phyloP scores from a whole-genome alignment of 768 basidiomycete genomes.

The Lentinula detonsa region DNA sequence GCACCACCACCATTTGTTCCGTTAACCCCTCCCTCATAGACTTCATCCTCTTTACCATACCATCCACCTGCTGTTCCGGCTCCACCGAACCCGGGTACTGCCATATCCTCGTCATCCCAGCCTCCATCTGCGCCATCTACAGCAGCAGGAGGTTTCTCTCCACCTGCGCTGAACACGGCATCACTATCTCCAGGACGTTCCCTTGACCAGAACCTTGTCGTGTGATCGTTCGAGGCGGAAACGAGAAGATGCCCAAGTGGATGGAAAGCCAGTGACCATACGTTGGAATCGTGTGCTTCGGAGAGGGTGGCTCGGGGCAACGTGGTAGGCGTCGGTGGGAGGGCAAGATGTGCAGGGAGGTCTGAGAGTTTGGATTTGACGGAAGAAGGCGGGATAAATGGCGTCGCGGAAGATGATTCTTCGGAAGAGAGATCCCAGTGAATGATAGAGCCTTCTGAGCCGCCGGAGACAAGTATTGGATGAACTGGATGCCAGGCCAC shows the following conservation, averaged over 20 bases:
- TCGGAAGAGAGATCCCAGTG: conserved; percentile 87
- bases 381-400: conserved; percentile 15
- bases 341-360: conserved; percentile 11
- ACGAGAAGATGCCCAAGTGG: conserved; percentile 94
- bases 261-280: conserved; percentile 94
- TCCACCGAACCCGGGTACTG: conserved; percentile 71
- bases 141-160: conserved; percentile 70
- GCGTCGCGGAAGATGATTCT: conserved; percentile 29
- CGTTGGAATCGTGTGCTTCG: conserved; percentile 97
- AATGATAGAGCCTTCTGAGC: conserved; percentile 88
- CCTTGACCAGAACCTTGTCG: conserved; percentile 97
- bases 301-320: conserved; percentile 78
- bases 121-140: conserved; percentile 46
- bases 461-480: conserved; percentile 87
- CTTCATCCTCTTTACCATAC: conserved; percentile 17
- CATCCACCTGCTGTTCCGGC: conserved; percentile 23
- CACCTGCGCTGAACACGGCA: conserved; percentile 65
- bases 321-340: conserved; percentile 29
- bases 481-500: conserved; percentile 96
- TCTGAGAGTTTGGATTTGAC: conserved; percentile 15
- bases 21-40: conserved; percentile 35
- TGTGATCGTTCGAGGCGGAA: conserved; percentile 95
- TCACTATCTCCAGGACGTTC: conserved; percentile 80
- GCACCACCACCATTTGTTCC: conserved; percentile 12
- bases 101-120: conserved; percentile 70